Percentiles rank a stretch among this genome's conserved stretches.
Evolutionary conservation across 2,329 filamentous ascomycete genomes (phyloP).

Genomic region (Teratosphaeria viscida): DNA sequence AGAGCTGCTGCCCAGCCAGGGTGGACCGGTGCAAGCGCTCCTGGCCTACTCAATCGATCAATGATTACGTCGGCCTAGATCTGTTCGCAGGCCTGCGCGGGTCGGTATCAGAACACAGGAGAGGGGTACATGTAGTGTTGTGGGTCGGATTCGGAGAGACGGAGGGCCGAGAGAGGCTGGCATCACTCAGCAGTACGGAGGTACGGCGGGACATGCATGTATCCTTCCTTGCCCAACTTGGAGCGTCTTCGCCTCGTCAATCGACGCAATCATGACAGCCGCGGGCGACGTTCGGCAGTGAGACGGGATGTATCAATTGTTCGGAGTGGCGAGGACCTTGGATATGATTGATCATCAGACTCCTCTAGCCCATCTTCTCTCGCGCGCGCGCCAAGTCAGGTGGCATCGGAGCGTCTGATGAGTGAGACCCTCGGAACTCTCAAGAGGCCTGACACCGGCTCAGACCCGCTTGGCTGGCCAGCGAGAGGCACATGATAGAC

Average conservation of each 20-base stretch:
- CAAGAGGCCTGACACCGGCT: not conserved
- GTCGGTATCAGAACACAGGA: too few relatives aligned
- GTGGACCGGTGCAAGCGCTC: not conserved
- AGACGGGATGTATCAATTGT: not conserved
- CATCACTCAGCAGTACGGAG: too few relatives aligned
- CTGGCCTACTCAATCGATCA: too few relatives aligned
- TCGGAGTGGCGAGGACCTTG: not conserved
- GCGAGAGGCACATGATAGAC: not conserved
- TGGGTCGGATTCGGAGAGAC: not conserved
- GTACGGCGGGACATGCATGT: too few relatives aligned
- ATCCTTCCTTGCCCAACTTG: too few relatives aligned
- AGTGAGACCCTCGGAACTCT: too few relatives aligned
- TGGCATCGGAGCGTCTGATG: not conserved
- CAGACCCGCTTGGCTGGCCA: not conserved
- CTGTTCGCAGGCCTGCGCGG: not conserved
- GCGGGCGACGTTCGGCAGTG: too few relatives aligned
- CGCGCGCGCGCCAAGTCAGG: not conserved
- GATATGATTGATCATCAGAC: not conserved
- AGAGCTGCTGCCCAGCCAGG: not conserved
- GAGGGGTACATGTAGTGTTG: not conserved
- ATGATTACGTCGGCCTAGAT: not conserved
- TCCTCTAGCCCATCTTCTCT: not conserved
- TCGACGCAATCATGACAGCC: not conserved
- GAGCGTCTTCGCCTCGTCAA: too few relatives aligned
- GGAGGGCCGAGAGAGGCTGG: not conserved